phyloP scores from a whole-genome alignment of 768 basidiomycete genomes.

The Vararia minispora region DNA sequence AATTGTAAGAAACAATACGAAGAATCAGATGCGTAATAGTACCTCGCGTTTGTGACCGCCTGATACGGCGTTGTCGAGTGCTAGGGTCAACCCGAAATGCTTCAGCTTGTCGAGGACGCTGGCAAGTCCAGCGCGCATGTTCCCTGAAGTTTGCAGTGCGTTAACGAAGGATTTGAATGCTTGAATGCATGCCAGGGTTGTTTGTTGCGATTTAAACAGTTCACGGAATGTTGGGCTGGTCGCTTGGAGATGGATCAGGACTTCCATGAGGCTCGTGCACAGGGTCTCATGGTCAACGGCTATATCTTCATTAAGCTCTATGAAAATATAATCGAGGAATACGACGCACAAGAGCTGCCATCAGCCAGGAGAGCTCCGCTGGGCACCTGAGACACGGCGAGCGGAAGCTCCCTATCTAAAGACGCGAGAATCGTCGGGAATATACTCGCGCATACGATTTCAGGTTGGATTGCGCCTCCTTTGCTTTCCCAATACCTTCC shows the following conservation, averaged over 20 bases:
- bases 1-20: conserved; percentile 1
- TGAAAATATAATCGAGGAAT: conserved; percentile 5
- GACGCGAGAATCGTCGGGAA: conserved; percentile 63
- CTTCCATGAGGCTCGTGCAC: conserved; percentile 51
- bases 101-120: conserved; percentile 60
- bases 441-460: conserved; percentile 53
- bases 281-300: too few relatives aligned
- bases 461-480: conserved; percentile 15
- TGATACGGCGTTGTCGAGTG: conserved; percentile 50
- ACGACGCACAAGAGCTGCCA: conserved; percentile 15
- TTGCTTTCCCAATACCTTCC: conserved; percentile 27
- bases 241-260: conserved; percentile 58
- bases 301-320: too few relatives aligned
- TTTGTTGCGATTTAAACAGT: conserved; percentile 61
- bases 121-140: conserved; percentile 32
- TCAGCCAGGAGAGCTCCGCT: conserved; percentile 14
- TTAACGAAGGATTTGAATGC: conserved; percentile 47
- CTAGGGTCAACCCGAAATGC: conserved; percentile 58
- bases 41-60: conserved; percentile 69
- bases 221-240: conserved; percentile 57
- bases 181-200: conserved; percentile 55
- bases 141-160: conserved; percentile 25
- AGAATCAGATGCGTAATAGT: conserved; percentile 1
- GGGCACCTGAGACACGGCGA: conserved; percentile 5
- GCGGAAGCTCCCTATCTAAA: conserved; percentile 48